Evolutionary conservation across 148 eudicot genomes (phyloP), one percentile per base, ranked within the genome.

Genomic region (Rhododendron mucronatum): DNA sequence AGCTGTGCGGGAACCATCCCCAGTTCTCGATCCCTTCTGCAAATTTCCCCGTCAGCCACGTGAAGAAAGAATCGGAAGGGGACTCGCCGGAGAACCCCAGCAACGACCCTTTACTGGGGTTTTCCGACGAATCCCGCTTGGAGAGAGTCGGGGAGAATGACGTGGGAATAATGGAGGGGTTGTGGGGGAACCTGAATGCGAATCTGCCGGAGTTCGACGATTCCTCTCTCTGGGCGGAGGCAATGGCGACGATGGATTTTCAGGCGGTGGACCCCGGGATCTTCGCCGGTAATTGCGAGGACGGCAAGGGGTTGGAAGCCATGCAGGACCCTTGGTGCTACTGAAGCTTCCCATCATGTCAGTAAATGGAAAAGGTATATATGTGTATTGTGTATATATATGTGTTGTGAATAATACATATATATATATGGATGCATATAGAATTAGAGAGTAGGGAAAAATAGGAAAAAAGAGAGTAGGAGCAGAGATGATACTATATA

Each of bases 171-270:
- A 47, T 82, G 57, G 84, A 87, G 37, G 93, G 93, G n/a, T 82
- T 91, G 4, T 88, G 90, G 92, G 88, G 85, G 88, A 86, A 93
- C 41, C 88, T 94, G 55, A 91, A 92, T 75, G 92, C 91, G n/a
- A 90, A 91, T 83, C 84, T 96, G 71, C 98, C 98, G 0, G 98
- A 94, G 87, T 88, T 93, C 14, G 98, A 96, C 39, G 94, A 92
- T 44, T 83, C 92, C 10, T 10, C 83, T 8, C 26, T 84, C 7
- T 65, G 83, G 86, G 85, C 80, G 10, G 77, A 61, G 69, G 82
- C 65, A 3, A 51, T 39, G 30, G 87, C 87, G 41, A 67, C 10
- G 12, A 48, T 50, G 79, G 80, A 78, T 73, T 73, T 83, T 81
- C 85, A 75, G 53, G 81, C 85, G 8, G 82, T 84, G 26, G 82